Evolutionary conservation across 2,329 filamentous ascomycete genomes (phyloP).

Genomic region (Exophiala sp.): DNA sequence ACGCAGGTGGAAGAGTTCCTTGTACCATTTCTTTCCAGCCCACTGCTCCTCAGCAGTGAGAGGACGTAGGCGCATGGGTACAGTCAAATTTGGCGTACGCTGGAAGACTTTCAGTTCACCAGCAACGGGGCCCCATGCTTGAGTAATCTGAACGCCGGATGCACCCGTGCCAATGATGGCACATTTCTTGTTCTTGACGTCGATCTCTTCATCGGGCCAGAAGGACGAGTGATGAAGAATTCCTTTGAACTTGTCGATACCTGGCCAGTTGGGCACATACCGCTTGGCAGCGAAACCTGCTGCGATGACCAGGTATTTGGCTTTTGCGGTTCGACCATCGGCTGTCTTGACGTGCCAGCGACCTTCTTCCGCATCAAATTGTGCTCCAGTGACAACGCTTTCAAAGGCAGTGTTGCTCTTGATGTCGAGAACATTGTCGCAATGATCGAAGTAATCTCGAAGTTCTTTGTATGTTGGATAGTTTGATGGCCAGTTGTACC

Average conservation of each 20-base stretch:
- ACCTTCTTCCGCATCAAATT: conserved; percentile 36
- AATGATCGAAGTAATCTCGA: conserved; percentile 40
- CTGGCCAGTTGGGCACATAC: conserved; percentile 52
- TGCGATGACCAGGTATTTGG: conserved; percentile 46
- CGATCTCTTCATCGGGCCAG: conserved; percentile 55
- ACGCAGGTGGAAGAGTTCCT: conserved; percentile 22
- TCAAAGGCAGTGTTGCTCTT: conserved; percentile 47
- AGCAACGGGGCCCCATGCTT: conserved; percentile 55
- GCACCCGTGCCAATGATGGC: conserved; percentile 64
- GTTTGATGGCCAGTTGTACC: conserved; percentile 45
- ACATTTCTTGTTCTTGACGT: conserved; percentile 56
- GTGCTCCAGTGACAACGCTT: conserved; percentile 41
- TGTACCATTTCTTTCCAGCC: conserved; percentile 38
- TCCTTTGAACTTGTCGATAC: conserved; percentile 58
- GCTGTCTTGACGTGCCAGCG: conserved; percentile 47
- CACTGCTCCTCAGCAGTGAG: conserved; percentile 52
- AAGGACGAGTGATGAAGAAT: conserved; percentile 59
- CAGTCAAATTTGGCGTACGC: conserved; percentile 61
- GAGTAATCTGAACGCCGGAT: conserved; percentile 61
- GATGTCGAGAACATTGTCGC: conserved; percentile 41
- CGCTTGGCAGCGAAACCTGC: conserved; percentile 56
- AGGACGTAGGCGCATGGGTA: conserved; percentile 56
- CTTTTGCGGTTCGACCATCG: conserved; percentile 38
- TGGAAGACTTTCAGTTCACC: conserved; percentile 55
- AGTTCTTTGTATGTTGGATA: conserved; percentile 41